These are phyloP conservation scores for Chiua sp. DNA, from an alignment of 1,284 basidiomycete species.

Conservation along the genomic window DNA sequence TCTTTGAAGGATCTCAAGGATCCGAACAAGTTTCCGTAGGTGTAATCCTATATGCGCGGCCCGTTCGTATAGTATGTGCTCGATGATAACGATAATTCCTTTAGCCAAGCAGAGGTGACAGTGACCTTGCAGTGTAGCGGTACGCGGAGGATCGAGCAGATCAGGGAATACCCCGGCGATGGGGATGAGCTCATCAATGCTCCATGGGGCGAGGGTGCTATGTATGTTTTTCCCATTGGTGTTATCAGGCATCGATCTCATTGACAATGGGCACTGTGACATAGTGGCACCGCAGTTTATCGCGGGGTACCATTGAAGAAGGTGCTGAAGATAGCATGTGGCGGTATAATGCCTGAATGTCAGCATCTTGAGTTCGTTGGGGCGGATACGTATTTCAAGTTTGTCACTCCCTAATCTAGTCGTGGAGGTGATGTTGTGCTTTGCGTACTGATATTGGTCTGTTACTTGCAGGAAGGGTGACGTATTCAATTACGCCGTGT, in stretches of 20 bases:
- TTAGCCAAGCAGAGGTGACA: slow-evolving; percentile 53
- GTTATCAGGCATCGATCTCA: slow-evolving; percentile 9
- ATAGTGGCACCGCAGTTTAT: slow-evolving; percentile 48
- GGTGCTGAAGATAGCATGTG: slow-evolving; percentile 57
- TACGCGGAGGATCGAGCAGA: slow-evolving; percentile 59
- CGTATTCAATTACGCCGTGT: slow-evolving; percentile 60
- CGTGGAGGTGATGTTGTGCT: neutral
- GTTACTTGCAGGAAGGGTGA: slow-evolving; percentile 46
- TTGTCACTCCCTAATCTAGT: slow-evolving; percentile 10
- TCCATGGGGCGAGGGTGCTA: slow-evolving; percentile 63
- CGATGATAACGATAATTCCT: slow-evolving; percentile 38
- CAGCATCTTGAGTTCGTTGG: slow-evolving; percentile 61
- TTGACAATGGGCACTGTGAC: neutral
- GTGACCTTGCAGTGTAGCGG: slow-evolving; percentile 62
- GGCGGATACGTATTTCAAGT: slow-evolving; percentile 66
- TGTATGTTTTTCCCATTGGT: slow-evolving; percentile 38
- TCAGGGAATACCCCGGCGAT: slow-evolving; percentile 59
- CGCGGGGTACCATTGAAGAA: slow-evolving; percentile 60
- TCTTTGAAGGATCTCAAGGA: slow-evolving; percentile 22
- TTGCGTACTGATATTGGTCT: neutral
- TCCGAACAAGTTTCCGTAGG: slow-evolving; percentile 20
- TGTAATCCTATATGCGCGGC: neutral
- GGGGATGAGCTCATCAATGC: slow-evolving; percentile 62
- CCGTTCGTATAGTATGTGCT: neutral
- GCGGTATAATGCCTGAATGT: slow-evolving; percentile 53